Conservation (phyloP, 768 basidiomycete species). For the Leccinum uliginosum region DNA sequence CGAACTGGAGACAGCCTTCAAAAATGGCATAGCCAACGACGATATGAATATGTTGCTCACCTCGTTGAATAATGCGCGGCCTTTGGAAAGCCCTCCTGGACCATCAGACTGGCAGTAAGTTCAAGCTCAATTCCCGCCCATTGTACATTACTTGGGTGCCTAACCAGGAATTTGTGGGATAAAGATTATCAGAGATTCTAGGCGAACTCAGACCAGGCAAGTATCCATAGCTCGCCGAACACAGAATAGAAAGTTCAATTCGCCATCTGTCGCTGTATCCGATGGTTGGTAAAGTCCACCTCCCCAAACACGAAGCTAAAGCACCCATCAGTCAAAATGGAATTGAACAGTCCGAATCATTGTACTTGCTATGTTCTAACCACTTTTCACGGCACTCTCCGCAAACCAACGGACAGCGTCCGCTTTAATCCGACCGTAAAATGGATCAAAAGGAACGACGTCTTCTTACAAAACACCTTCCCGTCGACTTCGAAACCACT, state of each 20-base stretch:
- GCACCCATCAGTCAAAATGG: neutral
- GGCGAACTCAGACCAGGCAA: slow-evolving; percentile 52
- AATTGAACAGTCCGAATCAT: neutral
- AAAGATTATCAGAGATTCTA: slow-evolving; percentile 43
- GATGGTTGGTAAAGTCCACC: slow-evolving; percentile 52
- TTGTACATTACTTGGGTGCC: slow-evolving; percentile 53
- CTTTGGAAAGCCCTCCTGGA: neutral
- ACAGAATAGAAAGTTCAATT: slow-evolving; percentile 52
- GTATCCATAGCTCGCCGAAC: slow-evolving; percentile 57
- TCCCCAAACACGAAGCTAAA: slow-evolving; percentile 55
- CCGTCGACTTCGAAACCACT: slow-evolving; percentile 59
- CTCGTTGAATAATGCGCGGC: slow-evolving; percentile 35
- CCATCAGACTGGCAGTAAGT: slow-evolving; percentile 35
- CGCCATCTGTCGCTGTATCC: slow-evolving; percentile 34
- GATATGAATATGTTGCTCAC: slow-evolving; percentile 23
- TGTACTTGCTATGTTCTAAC: slow-evolving; percentile 53
- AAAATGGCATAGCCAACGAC: neutral
- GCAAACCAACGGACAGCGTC: slow-evolving; percentile 52
- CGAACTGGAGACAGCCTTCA: slow-evolving; percentile 32
- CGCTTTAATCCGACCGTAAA: slow-evolving; percentile 48
- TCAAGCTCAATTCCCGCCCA: slow-evolving; percentile 49
- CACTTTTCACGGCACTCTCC: slow-evolving; percentile 49
- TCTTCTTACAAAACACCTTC: slow-evolving; percentile 49
- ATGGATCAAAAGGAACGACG: slow-evolving; percentile 58
- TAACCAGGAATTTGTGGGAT: slow-evolving; percentile 53